Base-by-base conservation (phyloP, 225 moss, liverwort and hornwort genomes). In the Pseudisothecium myosuroides region DNA sequence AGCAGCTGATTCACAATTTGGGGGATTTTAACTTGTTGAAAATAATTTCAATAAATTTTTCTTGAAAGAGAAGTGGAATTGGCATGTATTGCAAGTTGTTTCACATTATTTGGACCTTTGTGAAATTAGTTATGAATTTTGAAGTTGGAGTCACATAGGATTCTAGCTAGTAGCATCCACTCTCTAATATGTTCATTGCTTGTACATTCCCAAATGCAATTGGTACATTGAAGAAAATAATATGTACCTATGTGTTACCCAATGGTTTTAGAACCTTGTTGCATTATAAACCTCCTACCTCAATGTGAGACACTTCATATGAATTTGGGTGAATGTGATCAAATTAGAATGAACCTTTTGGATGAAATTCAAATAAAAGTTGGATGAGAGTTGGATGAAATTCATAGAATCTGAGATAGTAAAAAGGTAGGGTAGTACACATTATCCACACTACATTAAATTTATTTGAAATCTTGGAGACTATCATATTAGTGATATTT, bases 241-340 rank as follows among this genome's bases (percentile, higher is more conserved):
- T 43, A 43, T 26, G 15, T 43, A 15, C 3, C 5, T 71, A 27
- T 9, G 5, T 41, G 5, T 9, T 43, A 71, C 3, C 41, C 9
- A 43, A 71, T 1, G 1, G 2, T 41, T 27, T 71, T 8, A 71
- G 41, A 26, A 3, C 3, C 45, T 45, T 8, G 26, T 71, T 0
- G 2, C 26, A 71, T 9, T 71, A 71, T 15, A 5, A 8, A 41
- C 26, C 3, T 71, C 24, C 26, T 43, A 41, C 5, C 7, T 41
- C 5, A 22, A 14, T 26, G 26, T 0, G 0, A 71, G 41, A 14
- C 3, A 3, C 9, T 0, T 27, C 27, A 26, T 14, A 41, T 3
- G 41, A 71, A 68, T 45, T 45, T 45, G 45, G 45, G 8, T 69
- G 39, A 39, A 69, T 39, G 27, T 43, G 24, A 2, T 43, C 16